These are phyloP conservation scores for Mangifera indica DNA, from an alignment of 345 rosid genomes.

Conservation along the genomic window DNA sequence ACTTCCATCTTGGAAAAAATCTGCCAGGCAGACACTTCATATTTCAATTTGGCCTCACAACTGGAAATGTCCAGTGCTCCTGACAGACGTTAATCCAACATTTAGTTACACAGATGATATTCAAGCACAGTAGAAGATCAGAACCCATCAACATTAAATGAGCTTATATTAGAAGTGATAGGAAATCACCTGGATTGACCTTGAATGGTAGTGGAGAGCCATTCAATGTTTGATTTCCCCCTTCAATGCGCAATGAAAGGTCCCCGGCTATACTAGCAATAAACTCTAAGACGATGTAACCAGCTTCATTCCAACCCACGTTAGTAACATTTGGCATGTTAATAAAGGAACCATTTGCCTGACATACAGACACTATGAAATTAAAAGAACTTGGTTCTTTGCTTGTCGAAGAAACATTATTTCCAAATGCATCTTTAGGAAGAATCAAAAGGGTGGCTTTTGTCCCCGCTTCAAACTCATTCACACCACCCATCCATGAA, in stretches of 20 bases:
- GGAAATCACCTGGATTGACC: slow-evolving; percentile 73
- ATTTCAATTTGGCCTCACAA: slow-evolving; percentile 63
- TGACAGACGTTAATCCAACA: slow-evolving; percentile 30
- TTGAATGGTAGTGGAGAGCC: slow-evolving; percentile 64
- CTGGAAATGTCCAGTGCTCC: slow-evolving; percentile 68
- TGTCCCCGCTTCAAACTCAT: slow-evolving; percentile 63
- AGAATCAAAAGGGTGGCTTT: slow-evolving; percentile 54
- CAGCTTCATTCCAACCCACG: slow-evolving; percentile 54
- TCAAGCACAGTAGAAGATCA: neutral
- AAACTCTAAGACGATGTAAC: slow-evolving; percentile 54
- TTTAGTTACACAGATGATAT: neutral
- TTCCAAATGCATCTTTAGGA: slow-evolving; percentile 90
- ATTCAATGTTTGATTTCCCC: slow-evolving; percentile 53
- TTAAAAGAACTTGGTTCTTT: slow-evolving; percentile 41
- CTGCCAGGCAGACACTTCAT: slow-evolving; percentile 66
- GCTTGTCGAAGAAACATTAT: slow-evolving; percentile 47
- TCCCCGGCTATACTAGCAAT: slow-evolving; percentile 54
- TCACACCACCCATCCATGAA: slow-evolving; percentile 66
- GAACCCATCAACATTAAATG: neutral
- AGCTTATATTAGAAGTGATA: neutral
- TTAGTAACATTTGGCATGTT: slow-evolving; percentile 36
- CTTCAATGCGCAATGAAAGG: slow-evolving; percentile 50
- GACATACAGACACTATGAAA: slow-evolving; percentile 40
- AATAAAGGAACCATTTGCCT: slow-evolving; percentile 54
- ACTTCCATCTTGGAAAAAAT: slow-evolving; percentile 83